Conservation (phyloP, 2,329 filamentous ascomycete species). For the Colletotrichum eremochloae region DNA sequence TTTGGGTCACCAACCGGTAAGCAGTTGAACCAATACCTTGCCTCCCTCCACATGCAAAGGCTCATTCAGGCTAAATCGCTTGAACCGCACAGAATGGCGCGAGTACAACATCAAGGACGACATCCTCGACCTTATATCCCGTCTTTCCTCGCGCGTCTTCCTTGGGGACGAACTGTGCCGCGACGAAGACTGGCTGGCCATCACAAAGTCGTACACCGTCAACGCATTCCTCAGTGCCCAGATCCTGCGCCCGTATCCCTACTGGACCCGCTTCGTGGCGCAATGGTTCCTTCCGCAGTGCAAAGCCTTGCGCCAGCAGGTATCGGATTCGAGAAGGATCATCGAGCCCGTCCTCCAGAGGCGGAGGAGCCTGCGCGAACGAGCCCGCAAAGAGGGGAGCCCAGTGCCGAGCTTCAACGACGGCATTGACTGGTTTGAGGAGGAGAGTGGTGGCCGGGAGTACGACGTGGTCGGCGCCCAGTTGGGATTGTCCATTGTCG, state of each 20-base stretch:
- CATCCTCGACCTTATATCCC: conserved; percentile 55
- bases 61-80: background rate
- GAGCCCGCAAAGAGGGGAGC: conserved; percentile 36
- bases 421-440: conserved; percentile 59
- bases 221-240: conserved; percentile 27
- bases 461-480: conserved; percentile 79
- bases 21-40: background rate
- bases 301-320: conserved; percentile 50
- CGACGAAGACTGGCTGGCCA: conserved; percentile 61
- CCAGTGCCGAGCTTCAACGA: conserved; percentile 48
- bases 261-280: background rate
- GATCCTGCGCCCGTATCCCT: conserved; percentile 12
- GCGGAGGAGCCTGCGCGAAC: conserved; percentile 46
- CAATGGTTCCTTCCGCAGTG: conserved; percentile 29
- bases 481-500: conserved; percentile 78
- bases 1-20: conserved; percentile 30
- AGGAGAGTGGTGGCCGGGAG: conserved; percentile 61
- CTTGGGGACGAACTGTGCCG: conserved; percentile 60
- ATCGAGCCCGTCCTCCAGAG: conserved; percentile 50
- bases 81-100: conserved; percentile 27
- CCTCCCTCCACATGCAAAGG: background rate
- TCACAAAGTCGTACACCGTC: conserved; percentile 51
- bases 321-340: conserved; percentile 54
- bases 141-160: conserved; percentile 64
- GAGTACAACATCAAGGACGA: conserved; percentile 24